phyloP scores from a whole-genome alignment of 169 alveolate species.

The Plasmodium reichenowi region DNA sequence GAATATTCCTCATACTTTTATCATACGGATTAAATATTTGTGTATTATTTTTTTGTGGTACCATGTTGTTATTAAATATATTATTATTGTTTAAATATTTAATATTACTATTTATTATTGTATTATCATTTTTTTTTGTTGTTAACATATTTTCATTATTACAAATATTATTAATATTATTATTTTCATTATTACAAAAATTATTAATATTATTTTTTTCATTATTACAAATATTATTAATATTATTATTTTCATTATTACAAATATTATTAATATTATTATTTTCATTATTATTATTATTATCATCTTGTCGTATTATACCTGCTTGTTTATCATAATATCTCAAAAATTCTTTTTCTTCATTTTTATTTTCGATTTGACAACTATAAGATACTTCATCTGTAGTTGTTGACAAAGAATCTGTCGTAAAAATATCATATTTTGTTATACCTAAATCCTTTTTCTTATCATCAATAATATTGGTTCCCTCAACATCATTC shows the following conservation, averaged over 20 bases:
- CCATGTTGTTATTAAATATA: too few species aligned
- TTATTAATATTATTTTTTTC: too few species aligned
- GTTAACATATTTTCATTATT: background rate
- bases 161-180: background rate
- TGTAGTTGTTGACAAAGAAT: conserved; percentile 35
- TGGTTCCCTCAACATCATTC: background rate
- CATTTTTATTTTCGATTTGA: conserved; percentile 17
- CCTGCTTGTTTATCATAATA: background rate
- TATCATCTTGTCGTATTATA: background rate
- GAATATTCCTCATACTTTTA: too few species aligned
- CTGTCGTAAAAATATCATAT: conserved; percentile 14
- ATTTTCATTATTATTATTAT: too few species aligned
- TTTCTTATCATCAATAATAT: background rate
- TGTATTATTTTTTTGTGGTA: too few species aligned
- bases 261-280: too few species aligned
- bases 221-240: background rate
- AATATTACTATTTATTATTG: background rate
- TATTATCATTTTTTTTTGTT: background rate
- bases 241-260: too few species aligned
- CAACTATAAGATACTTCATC: conserved; percentile 27
- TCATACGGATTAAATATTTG: too few species aligned
- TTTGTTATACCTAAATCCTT: background rate
- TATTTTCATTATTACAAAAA: too few species aligned
- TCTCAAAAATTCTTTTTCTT: conserved; percentile 1
- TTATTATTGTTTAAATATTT: background rate